phyloP scores from a whole-genome alignment of 768 basidiomycete genomes.

The Tulasnella sp. region DNA sequence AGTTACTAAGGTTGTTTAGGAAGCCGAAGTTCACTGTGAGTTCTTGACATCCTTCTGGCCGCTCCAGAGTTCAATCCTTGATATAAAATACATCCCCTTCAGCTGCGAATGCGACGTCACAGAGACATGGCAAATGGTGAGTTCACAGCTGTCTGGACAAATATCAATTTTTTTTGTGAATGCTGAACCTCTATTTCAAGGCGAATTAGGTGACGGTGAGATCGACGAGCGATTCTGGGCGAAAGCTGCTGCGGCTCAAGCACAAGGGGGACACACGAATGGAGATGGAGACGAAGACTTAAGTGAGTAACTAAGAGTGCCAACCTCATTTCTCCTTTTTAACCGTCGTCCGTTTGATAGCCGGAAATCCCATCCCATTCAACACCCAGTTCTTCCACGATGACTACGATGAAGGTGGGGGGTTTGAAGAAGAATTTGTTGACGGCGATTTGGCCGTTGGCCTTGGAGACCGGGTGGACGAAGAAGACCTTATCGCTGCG shows the following conservation, averaged over 20 bases:
- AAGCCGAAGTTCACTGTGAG: slow-evolving; percentile 92
- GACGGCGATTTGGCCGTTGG: slow-evolving; percentile 30
- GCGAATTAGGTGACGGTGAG: slow-evolving; percentile 47
- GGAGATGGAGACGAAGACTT: slow-evolving; percentile 45
- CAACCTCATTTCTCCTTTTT: background rate
- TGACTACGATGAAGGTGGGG: slow-evolving; percentile 61
- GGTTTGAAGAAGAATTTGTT: slow-evolving; percentile 46
- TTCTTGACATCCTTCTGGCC: slow-evolving; percentile 8
- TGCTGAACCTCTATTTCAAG: background rate
- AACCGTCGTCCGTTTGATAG: slow-evolving; percentile 24
- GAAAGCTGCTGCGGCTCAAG: slow-evolving; percentile 79
- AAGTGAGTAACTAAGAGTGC: slow-evolving; percentile 36
- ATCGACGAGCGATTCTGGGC: slow-evolving; percentile 98
- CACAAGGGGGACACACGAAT: slow-evolving; percentile 39
- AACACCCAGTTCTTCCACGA: slow-evolving; percentile 92
- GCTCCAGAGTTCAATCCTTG: no score
- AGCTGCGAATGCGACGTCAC: slow-evolving; percentile 87
- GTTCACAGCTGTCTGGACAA: background rate
- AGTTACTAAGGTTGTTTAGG: slow-evolving; percentile 84
- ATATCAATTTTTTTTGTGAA: background rate
- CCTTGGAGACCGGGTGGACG: slow-evolving; percentile 35
- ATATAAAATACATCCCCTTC: slow-evolving; percentile 11
- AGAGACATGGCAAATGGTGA: slow-evolving; percentile 23
- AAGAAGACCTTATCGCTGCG: slow-evolving; percentile 79
- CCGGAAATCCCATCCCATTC: slow-evolving; percentile 64